Conservation (phyloP, 2,329 filamentous ascomycete species). For the Fusarium marasasianum region DNA sequence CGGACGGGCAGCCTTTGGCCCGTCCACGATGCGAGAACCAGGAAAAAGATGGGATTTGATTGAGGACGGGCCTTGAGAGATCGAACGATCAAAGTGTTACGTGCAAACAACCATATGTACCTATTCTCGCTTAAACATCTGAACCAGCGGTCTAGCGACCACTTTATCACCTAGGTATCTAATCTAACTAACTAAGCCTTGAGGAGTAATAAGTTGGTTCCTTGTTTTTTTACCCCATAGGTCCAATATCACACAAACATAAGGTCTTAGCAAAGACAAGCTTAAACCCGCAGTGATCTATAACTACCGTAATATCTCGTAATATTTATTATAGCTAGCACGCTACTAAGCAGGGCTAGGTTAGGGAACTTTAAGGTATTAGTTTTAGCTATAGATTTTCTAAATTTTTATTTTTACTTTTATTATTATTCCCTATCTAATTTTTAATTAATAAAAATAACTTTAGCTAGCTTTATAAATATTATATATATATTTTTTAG, state of each 20-base stretch:
- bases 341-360: too few species aligned
- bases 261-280: slow-evolving; percentile 4
- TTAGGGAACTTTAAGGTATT: too few species aligned
- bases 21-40: slow-evolving; percentile 25
- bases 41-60: slow-evolving; percentile 18
- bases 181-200: neutral
- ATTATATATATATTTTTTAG: too few species aligned
- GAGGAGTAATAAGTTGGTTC: slow-evolving; percentile 1
- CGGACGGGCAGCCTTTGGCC: slow-evolving; percentile 27
- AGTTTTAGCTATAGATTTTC: too few species aligned
- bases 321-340: too few species aligned
- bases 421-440: too few species aligned
- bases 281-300: slow-evolving; percentile 34
- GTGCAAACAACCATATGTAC: neutral
- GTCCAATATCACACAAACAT: neutral
- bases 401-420: too few species aligned
- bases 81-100: slow-evolving; percentile 24
- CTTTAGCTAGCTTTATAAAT: too few species aligned
- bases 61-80: slow-evolving; percentile 4
- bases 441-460: too few species aligned
- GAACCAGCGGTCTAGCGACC: slow-evolving; percentile 1
- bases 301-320: too few species aligned
- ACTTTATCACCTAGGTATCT: neutral
- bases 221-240: slow-evolving; percentile 22
- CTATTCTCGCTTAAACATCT: neutral